Percentiles rank a stretch among this genome's conserved stretches.
phyloP scores from a whole-genome alignment of 2,329 filamentous ascomycete genomes.

The Colletotrichum spaethianum region DNA sequence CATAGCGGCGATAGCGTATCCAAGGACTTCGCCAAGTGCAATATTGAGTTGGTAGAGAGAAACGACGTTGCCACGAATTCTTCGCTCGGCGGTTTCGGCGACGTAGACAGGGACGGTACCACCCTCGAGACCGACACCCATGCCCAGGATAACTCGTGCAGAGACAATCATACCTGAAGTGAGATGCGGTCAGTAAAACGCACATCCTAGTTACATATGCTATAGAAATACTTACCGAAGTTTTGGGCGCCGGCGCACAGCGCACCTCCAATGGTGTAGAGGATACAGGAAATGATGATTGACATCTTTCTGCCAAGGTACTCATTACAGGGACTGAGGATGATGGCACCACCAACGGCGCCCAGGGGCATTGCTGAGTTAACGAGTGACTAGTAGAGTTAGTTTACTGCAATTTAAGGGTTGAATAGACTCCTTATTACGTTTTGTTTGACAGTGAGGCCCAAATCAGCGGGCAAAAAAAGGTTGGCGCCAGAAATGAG shows the following conservation, averaged over 20 bases:
- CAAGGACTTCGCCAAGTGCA: conserved; percentile 80
- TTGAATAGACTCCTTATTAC: neutral
- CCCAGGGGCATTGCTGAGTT: conserved; percentile 81
- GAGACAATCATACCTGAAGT: conserved; percentile 72
- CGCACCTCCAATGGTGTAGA: conserved; percentile 79
- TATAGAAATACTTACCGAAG: conserved; percentile 61
- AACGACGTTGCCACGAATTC: conserved; percentile 79
- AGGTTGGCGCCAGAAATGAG: conserved; percentile 80
- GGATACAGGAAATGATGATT: conserved; percentile 77
- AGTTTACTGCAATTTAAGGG: neutral
- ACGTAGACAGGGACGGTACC: conserved; percentile 84
- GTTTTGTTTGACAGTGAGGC: conserved; percentile 69
- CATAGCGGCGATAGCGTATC: conserved; percentile 80
- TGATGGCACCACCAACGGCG: conserved; percentile 77
- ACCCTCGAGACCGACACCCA: conserved; percentile 80
- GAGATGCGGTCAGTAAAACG: conserved; percentile 42
- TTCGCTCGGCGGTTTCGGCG: conserved; percentile 78
- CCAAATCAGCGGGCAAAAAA: conserved; percentile 72
- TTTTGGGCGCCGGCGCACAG: conserved; percentile 77
- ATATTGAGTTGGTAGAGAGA: conserved; percentile 84
- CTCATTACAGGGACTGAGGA: conserved; percentile 78
- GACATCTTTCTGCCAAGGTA: conserved; percentile 76
- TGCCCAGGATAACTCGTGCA: conserved; percentile 76
- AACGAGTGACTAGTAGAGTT: conserved; percentile 65
- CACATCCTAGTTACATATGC: conserved; percentile 37